phyloP scores from a whole-genome alignment of 495 filamentous ascomycete genomes.

The Melanomma pulvis-pyrius region DNA sequence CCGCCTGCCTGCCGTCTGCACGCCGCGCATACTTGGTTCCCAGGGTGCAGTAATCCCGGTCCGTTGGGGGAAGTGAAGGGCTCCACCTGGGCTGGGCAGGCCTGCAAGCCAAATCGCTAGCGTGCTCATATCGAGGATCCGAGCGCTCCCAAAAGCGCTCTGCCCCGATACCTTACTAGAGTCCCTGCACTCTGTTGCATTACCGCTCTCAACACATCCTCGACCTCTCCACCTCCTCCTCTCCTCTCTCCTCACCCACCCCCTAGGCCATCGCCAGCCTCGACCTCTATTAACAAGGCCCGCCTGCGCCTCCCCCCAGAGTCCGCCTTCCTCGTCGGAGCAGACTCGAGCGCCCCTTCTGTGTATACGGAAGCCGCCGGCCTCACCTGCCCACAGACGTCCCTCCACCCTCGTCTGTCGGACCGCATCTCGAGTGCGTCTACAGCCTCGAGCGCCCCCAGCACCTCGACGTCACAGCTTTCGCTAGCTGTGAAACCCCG shows the following conservation, averaged over 20 bases:
- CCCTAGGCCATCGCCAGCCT: slow-evolving; percentile 36
- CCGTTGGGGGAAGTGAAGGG: slow-evolving; percentile 25
- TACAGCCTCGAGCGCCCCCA: slow-evolving; percentile 2
- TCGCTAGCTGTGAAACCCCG: slow-evolving; percentile 44
- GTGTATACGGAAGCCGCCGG: slow-evolving; percentile 29
- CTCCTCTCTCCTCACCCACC: slow-evolving; percentile 13
- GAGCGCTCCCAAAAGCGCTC: slow-evolving; percentile 26
- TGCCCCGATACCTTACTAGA: slow-evolving; percentile 25
- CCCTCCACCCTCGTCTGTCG: slow-evolving; percentile 6
- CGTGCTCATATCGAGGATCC: slow-evolving; percentile 6
- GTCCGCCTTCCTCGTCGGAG: slow-evolving; percentile 16
- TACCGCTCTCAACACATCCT: slow-evolving; percentile 28
- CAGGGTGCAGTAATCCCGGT: slow-evolving; percentile 18
- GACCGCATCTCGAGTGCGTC: slow-evolving; percentile 13
- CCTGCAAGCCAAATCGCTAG: slow-evolving; percentile 20
- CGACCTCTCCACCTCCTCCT: slow-evolving; percentile 22
- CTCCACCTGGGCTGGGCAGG: too few relatives aligned
- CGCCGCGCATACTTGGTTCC: slow-evolving; percentile 14
- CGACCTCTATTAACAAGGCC: slow-evolving; percentile 22
- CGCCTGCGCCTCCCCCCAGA: neutral
- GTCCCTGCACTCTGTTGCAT: slow-evolving; percentile 25
- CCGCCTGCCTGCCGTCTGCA: slow-evolving; percentile 10
- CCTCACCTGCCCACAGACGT: slow-evolving; percentile 18
- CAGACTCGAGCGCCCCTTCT: slow-evolving; percentile 25
- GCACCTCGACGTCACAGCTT: slow-evolving; percentile 42